Conservation (phyloP, 495 filamentous ascomycete species). For the Ramalina peruviana region DNA sequence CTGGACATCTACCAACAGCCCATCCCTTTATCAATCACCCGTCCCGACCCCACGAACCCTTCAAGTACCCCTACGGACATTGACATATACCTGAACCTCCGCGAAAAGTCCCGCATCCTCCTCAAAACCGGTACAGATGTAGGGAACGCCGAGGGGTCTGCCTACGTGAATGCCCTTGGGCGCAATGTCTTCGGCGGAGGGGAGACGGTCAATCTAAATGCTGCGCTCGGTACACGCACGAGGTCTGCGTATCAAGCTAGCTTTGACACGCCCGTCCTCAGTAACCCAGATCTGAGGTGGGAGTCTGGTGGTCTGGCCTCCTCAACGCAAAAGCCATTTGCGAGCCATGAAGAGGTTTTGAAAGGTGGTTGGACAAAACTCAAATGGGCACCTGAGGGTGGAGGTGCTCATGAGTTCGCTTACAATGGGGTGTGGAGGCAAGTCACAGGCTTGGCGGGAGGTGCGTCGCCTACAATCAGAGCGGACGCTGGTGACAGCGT, state of each 20-base stretch:
- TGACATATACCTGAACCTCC: conserved; percentile 58
- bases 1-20: conserved; percentile 86
- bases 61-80: conserved; percentile 55
- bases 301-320: conserved; percentile 66
- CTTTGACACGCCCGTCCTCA: conserved; percentile 66
- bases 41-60: conserved; percentile 44
- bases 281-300: conserved; percentile 65
- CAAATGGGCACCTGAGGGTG: conserved; percentile 47
- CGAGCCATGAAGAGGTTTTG: conserved; percentile 83
- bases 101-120: conserved; percentile 64
- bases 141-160: conserved; percentile 81
- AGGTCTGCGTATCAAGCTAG: conserved; percentile 73
- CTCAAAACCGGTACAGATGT: conserved; percentile 87
- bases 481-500: conserved; percentile 80
- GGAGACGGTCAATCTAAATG: conserved; percentile 74
- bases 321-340: conserved; percentile 74
- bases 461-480: conserved; percentile 67
- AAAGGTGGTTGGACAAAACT: conserved; percentile 66
- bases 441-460: conserved; percentile 56
- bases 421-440: conserved; percentile 82
- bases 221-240: conserved; percentile 75
- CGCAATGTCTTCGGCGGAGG: conserved; percentile 93
- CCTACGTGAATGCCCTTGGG: conserved; percentile 67
- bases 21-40: conserved; percentile 68
- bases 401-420: conserved; percentile 56